Evolutionary conservation across 345 rosid species (phyloP).

Genomic region (Kernera saxatilis): DNA sequence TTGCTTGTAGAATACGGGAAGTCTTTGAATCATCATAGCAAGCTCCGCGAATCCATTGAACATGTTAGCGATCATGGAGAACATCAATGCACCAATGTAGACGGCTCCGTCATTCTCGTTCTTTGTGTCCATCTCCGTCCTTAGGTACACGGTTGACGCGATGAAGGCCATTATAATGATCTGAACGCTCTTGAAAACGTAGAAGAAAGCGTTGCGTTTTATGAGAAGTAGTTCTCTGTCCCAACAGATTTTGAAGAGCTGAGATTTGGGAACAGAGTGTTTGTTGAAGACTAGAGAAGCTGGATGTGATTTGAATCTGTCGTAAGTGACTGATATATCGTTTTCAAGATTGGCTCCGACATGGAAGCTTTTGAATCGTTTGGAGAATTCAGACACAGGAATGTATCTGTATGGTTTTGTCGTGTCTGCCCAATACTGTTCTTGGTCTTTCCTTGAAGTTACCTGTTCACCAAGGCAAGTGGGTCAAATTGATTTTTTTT

Average conservation of each 20-base stretch:
- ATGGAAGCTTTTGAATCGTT: conserved; percentile 58
- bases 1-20: conserved; percentile 91
- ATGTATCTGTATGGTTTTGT: conserved; percentile 57
- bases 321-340: conserved; percentile 53
- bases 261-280: conserved; percentile 52
- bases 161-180: conserved; percentile 54
- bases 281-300: conserved; percentile 65
- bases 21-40: conserved; percentile 56
- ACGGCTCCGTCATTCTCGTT: conserved; percentile 44
- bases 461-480: conserved; percentile 47
- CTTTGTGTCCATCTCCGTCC: conserved; percentile 51
- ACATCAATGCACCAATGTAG: conserved; percentile 48
- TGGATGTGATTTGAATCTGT: conserved; percentile 51
- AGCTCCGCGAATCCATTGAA: conserved; percentile 91
- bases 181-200: conserved; percentile 66
- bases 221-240: conserved; percentile 76
- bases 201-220: conserved; percentile 60
- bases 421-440: conserved; percentile 74
- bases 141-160: conserved; percentile 55
- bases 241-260: conserved; percentile 67
- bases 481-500: background rate
- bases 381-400: conserved; percentile 53
- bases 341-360: conserved; percentile 52
- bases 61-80: conserved; percentile 58
- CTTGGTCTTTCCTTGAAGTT: conserved; percentile 85